Evolutionary conservation across 805 yeast genomes (phyloP), one percentile per base, ranked within the genome.

Genomic region (Metschnikowia lunata): DNA sequence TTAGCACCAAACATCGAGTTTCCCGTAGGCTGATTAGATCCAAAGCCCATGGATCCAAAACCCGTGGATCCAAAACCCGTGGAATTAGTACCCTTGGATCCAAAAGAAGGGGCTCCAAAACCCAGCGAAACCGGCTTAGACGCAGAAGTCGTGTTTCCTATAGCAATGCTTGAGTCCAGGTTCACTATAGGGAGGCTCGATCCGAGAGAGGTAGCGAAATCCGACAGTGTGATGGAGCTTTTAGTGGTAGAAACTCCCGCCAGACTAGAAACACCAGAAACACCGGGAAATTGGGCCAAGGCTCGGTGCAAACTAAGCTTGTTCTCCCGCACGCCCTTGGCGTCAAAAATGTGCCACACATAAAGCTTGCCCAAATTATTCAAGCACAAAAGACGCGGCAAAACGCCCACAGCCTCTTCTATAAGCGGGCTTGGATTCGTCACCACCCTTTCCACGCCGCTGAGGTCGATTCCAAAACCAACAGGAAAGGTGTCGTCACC

Each of bases 401-500:
- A 66, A 15, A 55, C 55, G 33, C 87, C 80, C 0, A 59, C 69
- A 8, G 79, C 78, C 33, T 69, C 69, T 1, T 83, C 87, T 2
- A 83, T 69, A 9, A 80, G 80, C 7, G 69, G 61, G 48, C 80
- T 76, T 0, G 91, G 88, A 11, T 76, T 74, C 2, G 58, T 42
- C 1, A 82, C 76, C 1, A 54, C 54, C 1, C 53, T 39, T 12
- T 67, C 71, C 0, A 61, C 60, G 2, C 78, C 66, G 9, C 74
- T 66, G 11, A 81, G 54, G 58, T 88, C 95, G 6, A 87, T 38
- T 0, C 79, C 79, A 9, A 85, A 51, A 6, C 96, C 96, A 18
- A 85, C 66, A 0, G 91, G 81, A 7, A 84, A 75, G 11, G 85
- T 76, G 54, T 88, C 95, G 40, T 76, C 82, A 37, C 76, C 82